Conservation (phyloP, 805 yeast genomes). For the Ogataea kodamae region DNA sequence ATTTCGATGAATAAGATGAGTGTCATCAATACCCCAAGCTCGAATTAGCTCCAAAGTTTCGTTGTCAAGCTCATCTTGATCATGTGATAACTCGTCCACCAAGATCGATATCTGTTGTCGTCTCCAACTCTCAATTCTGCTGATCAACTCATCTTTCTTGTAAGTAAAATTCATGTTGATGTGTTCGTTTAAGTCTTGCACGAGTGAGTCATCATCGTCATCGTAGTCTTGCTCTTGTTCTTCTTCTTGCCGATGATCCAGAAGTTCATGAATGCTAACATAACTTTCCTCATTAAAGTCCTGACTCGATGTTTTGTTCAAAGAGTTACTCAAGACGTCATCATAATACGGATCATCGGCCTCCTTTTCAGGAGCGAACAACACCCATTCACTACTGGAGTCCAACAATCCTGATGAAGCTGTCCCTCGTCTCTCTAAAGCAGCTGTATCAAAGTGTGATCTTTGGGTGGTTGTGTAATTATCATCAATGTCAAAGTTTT, state of each 20-base stretch:
- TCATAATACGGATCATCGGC: conserved; percentile 18
- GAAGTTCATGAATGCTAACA: conserved; percentile 20
- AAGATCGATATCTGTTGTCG: conserved; percentile 27
- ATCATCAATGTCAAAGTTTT: no score
- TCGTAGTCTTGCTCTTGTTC: conserved; percentile 24
- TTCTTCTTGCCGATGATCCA: no score
- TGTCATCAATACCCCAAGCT: conserved; percentile 34
- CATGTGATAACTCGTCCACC: conserved; percentile 19
- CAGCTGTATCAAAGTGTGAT: no score
- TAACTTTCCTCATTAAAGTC: conserved; percentile 17
- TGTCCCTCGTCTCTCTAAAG: no score
- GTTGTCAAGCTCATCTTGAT: conserved; percentile 10
- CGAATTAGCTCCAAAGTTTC: conserved; percentile 27
- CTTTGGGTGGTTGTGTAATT: no score
- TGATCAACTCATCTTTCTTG: conserved; percentile 25
- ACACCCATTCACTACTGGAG: conserved; percentile 30
- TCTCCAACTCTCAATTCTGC: conserved; percentile 32
- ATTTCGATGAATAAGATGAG: conserved; percentile 1
- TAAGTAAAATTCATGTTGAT: conserved; percentile 14
- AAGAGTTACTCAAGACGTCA: conserved; percentile 26
- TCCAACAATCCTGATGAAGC: conserved; percentile 18
- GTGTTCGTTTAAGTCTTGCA: conserved; percentile 28
- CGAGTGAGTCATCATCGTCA: conserved; percentile 30
- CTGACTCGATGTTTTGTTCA: conserved; percentile 15
- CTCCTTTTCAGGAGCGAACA: conserved; percentile 28